Base-by-base conservation (phyloP, 176 grass and related monocot species). In the Paspalum vaginatum region DNA sequence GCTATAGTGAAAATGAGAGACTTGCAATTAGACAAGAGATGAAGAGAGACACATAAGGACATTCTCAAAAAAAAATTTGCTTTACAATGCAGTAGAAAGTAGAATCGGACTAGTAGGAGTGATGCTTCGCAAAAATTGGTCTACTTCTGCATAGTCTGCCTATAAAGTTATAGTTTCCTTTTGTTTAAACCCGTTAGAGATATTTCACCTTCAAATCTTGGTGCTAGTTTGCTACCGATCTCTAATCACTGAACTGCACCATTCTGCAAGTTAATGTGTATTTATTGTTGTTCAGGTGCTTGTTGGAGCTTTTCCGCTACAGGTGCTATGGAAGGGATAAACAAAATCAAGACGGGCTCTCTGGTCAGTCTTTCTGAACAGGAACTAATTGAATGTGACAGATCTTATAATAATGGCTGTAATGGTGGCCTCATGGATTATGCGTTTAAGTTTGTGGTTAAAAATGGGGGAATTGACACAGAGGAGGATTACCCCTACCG, bases 261-360 rank as follows among this genome's bases (percentile, higher is more conserved):
- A 38, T 58, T 40, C 60, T 60, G 64, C 42, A 14, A 8, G 5
- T 85, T 56, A 44, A 40, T 45, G 9, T 61, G 20, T 26, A 1
- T 91, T 21, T 18, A 48, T 84, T 72, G 51, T 62, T 75, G 64
- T 81, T 54, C 56, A 98, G 95, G 95, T 77, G 92, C 90, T 80
- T 98, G 95, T 78, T 98, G 95, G 95, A 91, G 92, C 60, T 98
- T 98, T 83, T 95, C 92, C 5, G 92, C 95, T 40, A 95, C 92
- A 83, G 95, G 92, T 74, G 92, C 95, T 55, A 95, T 98, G 16
- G 95, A 98, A 86, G 95, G 95, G 78, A 98, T 98, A 84, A 98
- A 98, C 63, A 92, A 98, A 79, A 95, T 98, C 60, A 91, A 86
- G 20, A 89, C 88, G 0, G 90, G 92, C 26, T 87, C 92, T 58